Evolutionary conservation across 768 basidiomycete species (phyloP), one percentile per base, ranked within the genome.

Genomic region (Mycena maculata): DNA sequence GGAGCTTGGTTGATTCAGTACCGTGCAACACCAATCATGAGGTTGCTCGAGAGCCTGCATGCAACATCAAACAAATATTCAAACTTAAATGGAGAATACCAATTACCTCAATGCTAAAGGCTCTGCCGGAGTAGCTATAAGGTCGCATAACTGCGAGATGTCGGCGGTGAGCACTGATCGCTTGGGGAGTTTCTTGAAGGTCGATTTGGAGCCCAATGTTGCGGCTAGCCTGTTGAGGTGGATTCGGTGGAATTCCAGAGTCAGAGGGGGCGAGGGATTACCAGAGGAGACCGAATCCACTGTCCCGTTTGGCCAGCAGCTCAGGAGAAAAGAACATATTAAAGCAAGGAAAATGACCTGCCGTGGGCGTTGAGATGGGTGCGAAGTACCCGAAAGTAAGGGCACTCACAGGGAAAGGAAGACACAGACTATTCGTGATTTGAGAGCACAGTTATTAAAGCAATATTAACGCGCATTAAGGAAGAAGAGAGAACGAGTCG

Each of bases 1-100:
- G 28, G 23, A 15, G 18, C 33, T 39, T 31, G 42, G 47, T 72
- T 87, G n/a, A n/a, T n/a, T n/a, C n/a, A n/a, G 65, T 77, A 95
- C 95, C 95, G 88, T 23, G 92, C 93, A 38, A 92, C 95, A 4
- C 95, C 95, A 66, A 96, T 90, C 85, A 97, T 89, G 45, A 97
- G 80, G 74, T 94, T 95, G 64, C 94, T 94, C 12, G 95, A 95
- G 60, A 96, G 62, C 20, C 69, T 70, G 33, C 3, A 54, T 13
- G 50, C 9, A n/a, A 45, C 30, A 27, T 65, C 18, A 54, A 27
- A 54, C 31, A 28, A 18, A 41, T 18, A 27, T 22, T 4, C 27
- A 47, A 41, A 54, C 16, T 27, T n/a, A n/a, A n/a, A 13, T 42
- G 41, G 12, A 23, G 22, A 36, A 36, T 20, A 13, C 11, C 30